A percentile compares a stretch with the other conserved stretches of the same genome.
phyloP scores from a whole-genome alignment of 2,329 filamentous ascomycete species.

The Apiospora sp. region DNA sequence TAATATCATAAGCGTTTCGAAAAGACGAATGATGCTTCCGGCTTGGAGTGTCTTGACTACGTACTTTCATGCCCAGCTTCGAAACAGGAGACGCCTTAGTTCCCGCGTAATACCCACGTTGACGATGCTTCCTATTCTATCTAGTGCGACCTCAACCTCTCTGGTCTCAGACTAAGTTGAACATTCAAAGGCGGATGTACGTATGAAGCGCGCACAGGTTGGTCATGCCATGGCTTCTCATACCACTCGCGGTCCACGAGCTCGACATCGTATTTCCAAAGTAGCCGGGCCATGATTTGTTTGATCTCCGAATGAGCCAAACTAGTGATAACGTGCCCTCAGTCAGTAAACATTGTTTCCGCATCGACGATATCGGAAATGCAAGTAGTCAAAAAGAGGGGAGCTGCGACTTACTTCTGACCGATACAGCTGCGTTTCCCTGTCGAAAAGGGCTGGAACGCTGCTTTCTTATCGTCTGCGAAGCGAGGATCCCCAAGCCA shows the following conservation, averaged over 20 bases:
- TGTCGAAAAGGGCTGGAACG: constrained; percentile 23
- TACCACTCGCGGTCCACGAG: constrained; percentile 18
- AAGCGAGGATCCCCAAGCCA: constrained; percentile 34
- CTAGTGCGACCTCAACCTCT: neutral
- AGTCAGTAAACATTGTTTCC: neutral
- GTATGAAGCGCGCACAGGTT: constrained; percentile 1
- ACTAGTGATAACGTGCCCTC: neutral
- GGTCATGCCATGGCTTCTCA: constrained; percentile 18
- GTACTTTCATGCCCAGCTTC: no score
- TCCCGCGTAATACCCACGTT: no score
- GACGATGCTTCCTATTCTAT: no score
- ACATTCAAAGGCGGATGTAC: constrained; percentile 13
- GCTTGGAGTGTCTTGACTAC: no score
- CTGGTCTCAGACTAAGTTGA: constrained; percentile 2
- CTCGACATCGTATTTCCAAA: constrained; percentile 13
- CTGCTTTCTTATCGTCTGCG: constrained; percentile 32
- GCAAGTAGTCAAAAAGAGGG: neutral
- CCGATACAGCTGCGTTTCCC: constrained; percentile 23
- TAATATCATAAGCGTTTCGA: no score
- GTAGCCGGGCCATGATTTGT: constrained; percentile 20
- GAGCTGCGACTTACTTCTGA: neutral
- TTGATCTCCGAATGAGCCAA: constrained; percentile 11
- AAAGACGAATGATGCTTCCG: no score
- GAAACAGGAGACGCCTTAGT: no score
- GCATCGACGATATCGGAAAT: no score